Conservation (phyloP, 2,329 filamentous ascomycete species). For the Pseudogymnoascus destructans region DNA sequence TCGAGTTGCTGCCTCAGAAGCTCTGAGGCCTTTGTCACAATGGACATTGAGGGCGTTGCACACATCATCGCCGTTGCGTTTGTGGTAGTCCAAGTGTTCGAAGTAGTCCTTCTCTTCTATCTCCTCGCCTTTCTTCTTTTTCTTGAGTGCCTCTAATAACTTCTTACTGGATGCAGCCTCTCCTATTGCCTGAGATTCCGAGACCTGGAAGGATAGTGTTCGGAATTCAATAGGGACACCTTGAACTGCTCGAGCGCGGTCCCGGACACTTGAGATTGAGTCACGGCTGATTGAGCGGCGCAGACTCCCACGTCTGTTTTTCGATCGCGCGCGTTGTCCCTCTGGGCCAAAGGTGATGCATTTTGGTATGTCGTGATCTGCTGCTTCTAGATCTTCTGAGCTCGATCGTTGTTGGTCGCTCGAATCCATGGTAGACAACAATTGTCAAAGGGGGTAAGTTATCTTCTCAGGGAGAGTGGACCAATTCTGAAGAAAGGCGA, state of each 20-base stretch:
- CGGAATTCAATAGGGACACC: slow-evolving; percentile 30
- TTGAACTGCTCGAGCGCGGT: slow-evolving; percentile 19
- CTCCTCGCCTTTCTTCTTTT: slow-evolving; percentile 20
- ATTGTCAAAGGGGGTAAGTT: background rate
- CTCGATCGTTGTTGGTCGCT: background rate
- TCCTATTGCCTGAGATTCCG: slow-evolving; percentile 25
- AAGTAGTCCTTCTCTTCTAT: slow-evolving; percentile 33
- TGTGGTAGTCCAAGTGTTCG: slow-evolving; percentile 29
- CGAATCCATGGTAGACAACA: background rate
- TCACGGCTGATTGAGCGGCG: slow-evolving; percentile 18
- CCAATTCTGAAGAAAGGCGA: background rate
- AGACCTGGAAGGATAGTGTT: slow-evolving; percentile 29
- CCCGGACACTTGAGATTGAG: slow-evolving; percentile 16
- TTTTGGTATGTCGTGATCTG: background rate
- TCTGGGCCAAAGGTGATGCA: slow-evolving; percentile 8
- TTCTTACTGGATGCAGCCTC: background rate
- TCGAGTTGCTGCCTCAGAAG: slow-evolving; percentile 25
- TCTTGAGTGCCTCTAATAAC: slow-evolving; percentile 19
- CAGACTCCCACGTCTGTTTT: background rate
- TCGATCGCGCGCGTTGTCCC: background rate
- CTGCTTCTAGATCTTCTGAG: slow-evolving; percentile 7
- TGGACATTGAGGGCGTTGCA: slow-evolving; percentile 31
- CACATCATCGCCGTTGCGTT: slow-evolving; percentile 26
- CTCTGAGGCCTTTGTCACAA: slow-evolving; percentile 27
- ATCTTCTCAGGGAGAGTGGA: background rate